Base-by-base conservation (phyloP, 345 rosid genomes). In the Pelargonium nanum region DNA sequence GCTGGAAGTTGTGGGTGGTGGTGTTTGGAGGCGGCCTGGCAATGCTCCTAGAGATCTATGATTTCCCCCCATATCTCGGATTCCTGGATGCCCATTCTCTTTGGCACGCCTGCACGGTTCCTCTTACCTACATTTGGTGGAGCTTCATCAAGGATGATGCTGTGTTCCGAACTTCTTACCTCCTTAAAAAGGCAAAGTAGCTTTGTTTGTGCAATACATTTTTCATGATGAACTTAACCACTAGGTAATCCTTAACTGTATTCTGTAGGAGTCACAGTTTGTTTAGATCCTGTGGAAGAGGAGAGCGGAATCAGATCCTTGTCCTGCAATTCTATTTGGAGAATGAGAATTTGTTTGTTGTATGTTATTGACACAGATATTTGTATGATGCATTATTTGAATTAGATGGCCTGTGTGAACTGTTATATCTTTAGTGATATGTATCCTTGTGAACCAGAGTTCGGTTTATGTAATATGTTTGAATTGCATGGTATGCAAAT, bases 61-160 rank as follows among this genome's bases (percentile, higher is more conserved):
- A 92, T 66, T 92, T 92, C 62, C 85, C 93, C 9, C 95, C 98
- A 0, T 83, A 80, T 65, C n/a, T 58, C 28, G 93, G 96, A 65
- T 81, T 64, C n/a, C 62, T 92, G 0, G 98, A 92, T 73, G 85
- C 98, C 58, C 91, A 81, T 16, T 84, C 85, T 26, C 78, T 86
- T 23, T 83, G 95, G 92, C 85, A 86, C 44, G 85, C 83, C 23
- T 67, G 78, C 10, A 77, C 78, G 48, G 76, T 92, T 66, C 95
- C 93, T 19, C 84, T 92, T 20, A 70, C 91, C 12, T 89, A 83
- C 63, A 64, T 88, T 22, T 86, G 86, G 84, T 92, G 98, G 98
- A 86, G 96, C 76, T 89, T 92, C 68, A 78, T 78, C 59, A 75
- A 84, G 64, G 95, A 89, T 32, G 96, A 92, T 50, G 93, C 93